Conservation (phyloP, 176 grass and related monocot species). For the Themeda triandra region DNA sequence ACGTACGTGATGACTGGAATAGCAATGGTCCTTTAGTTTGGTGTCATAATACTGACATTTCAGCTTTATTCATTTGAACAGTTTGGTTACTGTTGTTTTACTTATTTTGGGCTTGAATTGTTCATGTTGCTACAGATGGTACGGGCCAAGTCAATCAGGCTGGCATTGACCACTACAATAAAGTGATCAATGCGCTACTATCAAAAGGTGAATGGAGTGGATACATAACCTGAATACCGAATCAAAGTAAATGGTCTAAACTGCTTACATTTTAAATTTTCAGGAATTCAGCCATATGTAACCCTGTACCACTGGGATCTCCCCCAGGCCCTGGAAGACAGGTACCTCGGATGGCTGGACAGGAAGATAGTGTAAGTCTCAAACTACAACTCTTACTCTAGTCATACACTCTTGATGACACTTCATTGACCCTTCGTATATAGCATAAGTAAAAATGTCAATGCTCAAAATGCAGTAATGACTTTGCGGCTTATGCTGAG, state of each 20-base stretch:
- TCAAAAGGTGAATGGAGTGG: slow-evolving; percentile 54
- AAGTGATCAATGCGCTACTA: slow-evolving; percentile 70
- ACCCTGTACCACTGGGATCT: slow-evolving; percentile 98
- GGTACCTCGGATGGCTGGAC: slow-evolving; percentile 74
- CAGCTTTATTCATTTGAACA: neutral
- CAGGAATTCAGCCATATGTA: slow-evolving; percentile 85
- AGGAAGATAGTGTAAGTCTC: slow-evolving; percentile 70
- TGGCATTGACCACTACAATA: slow-evolving; percentile 96
- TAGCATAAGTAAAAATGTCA: neutral
- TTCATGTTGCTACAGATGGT: slow-evolving; percentile 55
- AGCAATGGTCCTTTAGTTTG: neutral
- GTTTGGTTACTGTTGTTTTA: neutral
- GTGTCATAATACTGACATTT: neutral
- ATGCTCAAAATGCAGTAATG: slow-evolving; percentile 45
- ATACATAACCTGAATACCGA: neutral
- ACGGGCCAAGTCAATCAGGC: slow-evolving; percentile 70
- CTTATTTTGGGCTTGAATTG: neutral
- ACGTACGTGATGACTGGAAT: slow-evolving; percentile 35
- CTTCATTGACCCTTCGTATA: neutral
- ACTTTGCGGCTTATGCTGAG: slow-evolving; percentile 67
- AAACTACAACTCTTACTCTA: neutral
- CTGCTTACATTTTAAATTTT: neutral
- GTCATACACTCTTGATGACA: neutral
- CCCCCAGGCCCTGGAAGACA: slow-evolving; percentile 83
- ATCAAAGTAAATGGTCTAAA: neutral